phyloP scores from a whole-genome alignment of 2,329 filamentous ascomycete species.

The Pyricularia pennisetigena region DNA sequence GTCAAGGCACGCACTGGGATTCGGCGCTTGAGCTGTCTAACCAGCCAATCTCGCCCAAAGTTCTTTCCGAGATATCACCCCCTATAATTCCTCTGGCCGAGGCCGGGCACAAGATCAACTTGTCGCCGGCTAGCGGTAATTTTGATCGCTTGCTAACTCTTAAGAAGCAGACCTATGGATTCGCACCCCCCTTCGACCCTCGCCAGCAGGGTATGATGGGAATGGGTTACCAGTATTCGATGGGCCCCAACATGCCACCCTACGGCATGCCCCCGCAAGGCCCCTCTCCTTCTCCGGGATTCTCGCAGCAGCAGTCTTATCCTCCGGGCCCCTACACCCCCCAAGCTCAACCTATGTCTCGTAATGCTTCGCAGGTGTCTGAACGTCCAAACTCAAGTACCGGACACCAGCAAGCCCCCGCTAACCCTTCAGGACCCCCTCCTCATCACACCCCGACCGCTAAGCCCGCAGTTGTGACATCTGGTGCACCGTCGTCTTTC shows the following conservation, averaged over 20 bases:
- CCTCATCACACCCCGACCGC: constrained; percentile 40
- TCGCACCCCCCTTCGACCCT: constrained; percentile 36
- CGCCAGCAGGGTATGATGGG: constrained; percentile 22
- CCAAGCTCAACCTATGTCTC: constrained; percentile 63
- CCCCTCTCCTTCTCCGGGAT: constrained; percentile 38
- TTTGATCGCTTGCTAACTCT: constrained; percentile 67
- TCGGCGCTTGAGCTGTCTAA: constrained; percentile 12
- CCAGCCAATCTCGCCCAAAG: constrained; percentile 7
- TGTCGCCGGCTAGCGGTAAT: constrained; percentile 59
- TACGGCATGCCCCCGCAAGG: constrained; percentile 27
- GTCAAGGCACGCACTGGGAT: constrained; percentile 35
- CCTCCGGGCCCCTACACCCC: constrained; percentile 20
- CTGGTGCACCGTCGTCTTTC: constrained; percentile 29
- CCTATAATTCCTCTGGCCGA: constrained; percentile 11
- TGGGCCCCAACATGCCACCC: constrained; percentile 24
- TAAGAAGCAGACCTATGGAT: constrained; percentile 56
- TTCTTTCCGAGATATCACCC: not conserved
- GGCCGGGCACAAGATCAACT: constrained; percentile 22
- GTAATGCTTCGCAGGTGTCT: constrained; percentile 73
- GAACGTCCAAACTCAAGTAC: constrained; percentile 55
- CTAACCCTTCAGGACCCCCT: constrained; percentile 52
- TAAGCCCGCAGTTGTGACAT: constrained; percentile 22
- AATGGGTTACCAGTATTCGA: constrained; percentile 16
- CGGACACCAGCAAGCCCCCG: constrained; percentile 50
- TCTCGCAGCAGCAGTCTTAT: constrained; percentile 30